Base-by-base conservation (phyloP, 2,329 filamentous ascomycete species). In the Gremmenia infestans region DNA sequence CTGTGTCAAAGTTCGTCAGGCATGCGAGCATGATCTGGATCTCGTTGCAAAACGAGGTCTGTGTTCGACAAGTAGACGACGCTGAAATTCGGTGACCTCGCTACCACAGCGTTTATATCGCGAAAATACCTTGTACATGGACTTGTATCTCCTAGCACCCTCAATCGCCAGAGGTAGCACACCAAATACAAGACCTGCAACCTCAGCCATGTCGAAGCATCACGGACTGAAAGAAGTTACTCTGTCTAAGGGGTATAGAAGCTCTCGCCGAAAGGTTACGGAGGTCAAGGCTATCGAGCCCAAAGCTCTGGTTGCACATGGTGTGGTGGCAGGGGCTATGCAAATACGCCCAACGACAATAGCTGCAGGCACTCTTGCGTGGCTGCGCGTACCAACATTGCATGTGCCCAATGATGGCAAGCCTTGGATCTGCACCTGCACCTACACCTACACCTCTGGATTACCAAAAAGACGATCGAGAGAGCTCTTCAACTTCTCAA, bases 11-110 rank as follows among this genome's bases (percentile, higher is more conserved):
- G 15, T 25, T 42, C 17, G 48, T 39, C 3, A 50, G 35, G 15
- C 11, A 50, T 40, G 48, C 48, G 11, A 50, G 36, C 11, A 40
- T 14, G 12, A 50, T 50, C n/a, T 50, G 48, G 7, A 39, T 7
- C 25, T 50, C 48, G 11, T 50, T 50, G 23, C n/a, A 40, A 19
- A 50, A 50, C 12, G 17, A 23, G 5, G 48, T 50, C 17, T 50
- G 48, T 50, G 48, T 40, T 50, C 48, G 35, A 50, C 48, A 17
- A 40, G 19, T 39, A 50, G 36, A 23, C 48, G 36, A 5, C 48
- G 48, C 35, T 50, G 35, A 23, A 50, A 50, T 15, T 50, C 48
- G 9, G 22, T 40, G 36, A 50, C 17, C 23, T 50, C 35, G 22
- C 3, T 42, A 14, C 48, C 19, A 28, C 48, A 42, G 15, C 40